These are phyloP conservation scores for Plenodomus tracheiphilus DNA, from an alignment of 2,329 filamentous ascomycete species.

Conservation along the genomic window DNA sequence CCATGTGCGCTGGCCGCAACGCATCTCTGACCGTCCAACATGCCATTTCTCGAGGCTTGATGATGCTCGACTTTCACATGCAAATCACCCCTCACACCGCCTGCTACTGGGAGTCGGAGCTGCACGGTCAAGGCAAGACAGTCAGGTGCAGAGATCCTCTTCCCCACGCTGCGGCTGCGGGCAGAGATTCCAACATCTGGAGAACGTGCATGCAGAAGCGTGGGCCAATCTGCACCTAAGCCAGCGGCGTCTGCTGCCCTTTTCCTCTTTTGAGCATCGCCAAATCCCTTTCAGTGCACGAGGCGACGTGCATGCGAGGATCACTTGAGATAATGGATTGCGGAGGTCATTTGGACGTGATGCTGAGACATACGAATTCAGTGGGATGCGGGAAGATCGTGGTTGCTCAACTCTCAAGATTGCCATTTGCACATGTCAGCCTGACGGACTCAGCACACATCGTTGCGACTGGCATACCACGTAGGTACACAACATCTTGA, in stretches of 20 bases:
- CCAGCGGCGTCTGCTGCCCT: background rate
- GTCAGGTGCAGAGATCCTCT: background rate
- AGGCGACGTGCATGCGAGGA: background rate
- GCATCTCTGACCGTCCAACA: background rate
- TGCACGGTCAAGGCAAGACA: background rate
- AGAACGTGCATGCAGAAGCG: background rate
- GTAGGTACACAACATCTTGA: no score
- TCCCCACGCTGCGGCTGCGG: background rate
- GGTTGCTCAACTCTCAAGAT: background rate
- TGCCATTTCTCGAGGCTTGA: no score
- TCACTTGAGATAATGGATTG: background rate
- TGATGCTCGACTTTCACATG: background rate
- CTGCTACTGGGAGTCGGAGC: background rate
- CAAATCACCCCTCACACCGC: background rate
- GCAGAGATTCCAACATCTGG: background rate
- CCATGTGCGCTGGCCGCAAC: background rate
- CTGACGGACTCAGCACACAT: background rate
- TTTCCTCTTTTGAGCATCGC: background rate
- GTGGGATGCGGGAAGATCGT: no score
- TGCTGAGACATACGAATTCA: background rate
- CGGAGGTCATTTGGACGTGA: background rate
- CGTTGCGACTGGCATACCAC: no score
- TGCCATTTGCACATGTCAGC: background rate
- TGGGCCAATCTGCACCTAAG: background rate
- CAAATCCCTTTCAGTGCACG: background rate